These are phyloP conservation scores for Inosperma sp. DNA, from an alignment of 768 basidiomycete species.

Conservation along the genomic window DNA sequence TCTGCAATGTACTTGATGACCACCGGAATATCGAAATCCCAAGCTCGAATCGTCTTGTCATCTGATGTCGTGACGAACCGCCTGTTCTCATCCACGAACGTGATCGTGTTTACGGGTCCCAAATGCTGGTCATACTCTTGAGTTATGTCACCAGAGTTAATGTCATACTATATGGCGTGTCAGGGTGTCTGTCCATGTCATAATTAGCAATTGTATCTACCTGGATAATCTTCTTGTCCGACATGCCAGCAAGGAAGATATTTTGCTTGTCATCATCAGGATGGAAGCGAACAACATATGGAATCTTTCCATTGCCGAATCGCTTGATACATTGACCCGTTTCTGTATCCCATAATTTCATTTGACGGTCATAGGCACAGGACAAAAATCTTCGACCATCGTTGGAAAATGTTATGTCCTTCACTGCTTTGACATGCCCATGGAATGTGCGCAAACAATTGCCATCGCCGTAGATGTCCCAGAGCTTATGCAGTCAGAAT, in stretches of 20 bases:
- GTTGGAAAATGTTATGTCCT: conserved; percentile 94
- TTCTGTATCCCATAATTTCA: conserved; percentile 99
- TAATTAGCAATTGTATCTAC: conserved; percentile 36
- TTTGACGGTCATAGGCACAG: conserved; percentile 92
- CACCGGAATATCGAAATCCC: conserved; percentile 99
- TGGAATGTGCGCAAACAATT: conserved; percentile 97
- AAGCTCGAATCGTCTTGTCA: conserved; percentile 97
- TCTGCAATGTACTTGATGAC: conserved; percentile 99
- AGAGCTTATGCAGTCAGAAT: conserved; percentile 55
- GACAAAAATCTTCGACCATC: conserved; percentile 87
- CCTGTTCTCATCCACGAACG: conserved; percentile 97
- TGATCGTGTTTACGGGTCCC: conserved; percentile 97
- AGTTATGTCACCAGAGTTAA: conserved; percentile 89
- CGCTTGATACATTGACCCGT: conserved; percentile 96
- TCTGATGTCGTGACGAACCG: conserved; percentile 98
- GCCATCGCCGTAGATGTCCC: conserved; percentile 96
- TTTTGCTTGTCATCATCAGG: conserved; percentile 95
- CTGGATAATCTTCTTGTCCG: conserved; percentile 98
- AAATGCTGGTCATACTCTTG: conserved; percentile 99
- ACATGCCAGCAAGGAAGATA: conserved; percentile 97
- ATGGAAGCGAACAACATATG: conserved; percentile 92
- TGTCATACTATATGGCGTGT: conserved; percentile 79
- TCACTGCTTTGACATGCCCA: conserved; percentile 94
- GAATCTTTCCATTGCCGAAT: conserved; percentile 96
- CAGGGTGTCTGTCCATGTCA: not conserved